phyloP scores from a whole-genome alignment of 2,329 filamentous ascomycete species.

The Waltergamsia citrina region DNA sequence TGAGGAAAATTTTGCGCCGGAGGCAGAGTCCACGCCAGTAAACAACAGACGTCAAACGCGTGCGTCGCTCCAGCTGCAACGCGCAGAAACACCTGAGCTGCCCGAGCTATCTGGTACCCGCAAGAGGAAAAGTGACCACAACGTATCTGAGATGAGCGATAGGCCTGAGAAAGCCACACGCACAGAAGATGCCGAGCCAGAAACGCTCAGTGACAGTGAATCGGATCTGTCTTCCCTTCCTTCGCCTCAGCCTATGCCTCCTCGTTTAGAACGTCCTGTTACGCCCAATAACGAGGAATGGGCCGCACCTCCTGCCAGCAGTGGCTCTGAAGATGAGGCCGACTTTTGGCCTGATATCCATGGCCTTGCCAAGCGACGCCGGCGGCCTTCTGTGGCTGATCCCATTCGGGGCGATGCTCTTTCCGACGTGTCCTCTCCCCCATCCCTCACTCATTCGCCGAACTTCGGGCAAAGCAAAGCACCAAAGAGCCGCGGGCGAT shows the following conservation, averaged over 20 bases:
- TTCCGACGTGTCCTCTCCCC: constrained; percentile 54
- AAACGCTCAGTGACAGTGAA: constrained; percentile 18
- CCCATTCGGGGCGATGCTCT: constrained; percentile 27
- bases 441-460: constrained; percentile 57
- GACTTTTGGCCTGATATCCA: constrained; percentile 43
- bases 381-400: constrained; percentile 24
- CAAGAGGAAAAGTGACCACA: constrained; percentile 49
- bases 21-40: constrained; percentile 60
- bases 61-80: constrained; percentile 15
- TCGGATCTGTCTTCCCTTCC: constrained; percentile 18
- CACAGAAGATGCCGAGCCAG: constrained; percentile 13
- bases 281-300: constrained; percentile 38
- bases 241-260: constrained; percentile 22
- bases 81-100: constrained; percentile 15
- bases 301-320: constrained; percentile 46
- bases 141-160: constrained; percentile 26
- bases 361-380: constrained; percentile 36
- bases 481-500: constrained; percentile 19
- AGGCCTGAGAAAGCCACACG: constrained; percentile 25
- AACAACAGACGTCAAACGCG: constrained; percentile 33
- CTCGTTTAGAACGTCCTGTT: constrained; percentile 18
- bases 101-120: constrained; percentile 25
- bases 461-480: constrained; percentile 30
- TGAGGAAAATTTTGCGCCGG: constrained; percentile 46
- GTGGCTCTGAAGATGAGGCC: constrained; percentile 33